These are phyloP conservation scores for Fistulina hepatica DNA, from an alignment of 1,284 basidiomycete genomes.

Conservation along the genomic window DNA sequence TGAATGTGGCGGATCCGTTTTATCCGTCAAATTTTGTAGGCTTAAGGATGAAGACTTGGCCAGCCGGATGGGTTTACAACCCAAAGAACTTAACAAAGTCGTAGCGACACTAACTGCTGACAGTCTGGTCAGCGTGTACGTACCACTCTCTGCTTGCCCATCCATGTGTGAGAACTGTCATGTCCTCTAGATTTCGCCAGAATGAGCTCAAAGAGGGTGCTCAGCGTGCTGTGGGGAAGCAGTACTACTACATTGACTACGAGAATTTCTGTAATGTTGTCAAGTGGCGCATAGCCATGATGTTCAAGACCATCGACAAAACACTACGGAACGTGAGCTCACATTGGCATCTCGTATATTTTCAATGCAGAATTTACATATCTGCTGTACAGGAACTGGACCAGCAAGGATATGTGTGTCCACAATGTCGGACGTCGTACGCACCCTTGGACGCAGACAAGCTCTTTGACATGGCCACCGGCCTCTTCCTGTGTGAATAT, in stretches of 20 bases:
- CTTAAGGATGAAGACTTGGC: constrained; percentile 90
- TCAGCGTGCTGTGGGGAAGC: constrained; percentile 67
- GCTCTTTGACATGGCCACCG: constrained; percentile 58
- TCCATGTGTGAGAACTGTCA: neutral
- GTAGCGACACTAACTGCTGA: constrained; percentile 82
- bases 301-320: constrained; percentile 84
- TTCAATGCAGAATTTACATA: constrained; percentile 8
- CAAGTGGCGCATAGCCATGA: constrained; percentile 95
- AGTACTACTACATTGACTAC: constrained; percentile 97
- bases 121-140: constrained; percentile 74
- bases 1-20: constrained; percentile 14
- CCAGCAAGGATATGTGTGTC: constrained; percentile 93
- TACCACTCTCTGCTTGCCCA: constrained; percentile 12
- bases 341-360: neutral
- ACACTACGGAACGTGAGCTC: constrained; percentile 67
- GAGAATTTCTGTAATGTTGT: constrained; percentile 93
- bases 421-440: constrained; percentile 79
- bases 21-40: constrained; percentile 28
- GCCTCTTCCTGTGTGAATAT: constrained; percentile 66
- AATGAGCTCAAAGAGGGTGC: constrained; percentile 80
- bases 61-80: constrained; percentile 74
- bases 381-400: constrained; percentile 68
- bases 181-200: constrained; percentile 54
- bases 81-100: constrained; percentile 91
- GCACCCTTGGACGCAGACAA: constrained; percentile 80